Conservation (phyloP, 257 asterid genomes). For the Primulina eburnea region DNA sequence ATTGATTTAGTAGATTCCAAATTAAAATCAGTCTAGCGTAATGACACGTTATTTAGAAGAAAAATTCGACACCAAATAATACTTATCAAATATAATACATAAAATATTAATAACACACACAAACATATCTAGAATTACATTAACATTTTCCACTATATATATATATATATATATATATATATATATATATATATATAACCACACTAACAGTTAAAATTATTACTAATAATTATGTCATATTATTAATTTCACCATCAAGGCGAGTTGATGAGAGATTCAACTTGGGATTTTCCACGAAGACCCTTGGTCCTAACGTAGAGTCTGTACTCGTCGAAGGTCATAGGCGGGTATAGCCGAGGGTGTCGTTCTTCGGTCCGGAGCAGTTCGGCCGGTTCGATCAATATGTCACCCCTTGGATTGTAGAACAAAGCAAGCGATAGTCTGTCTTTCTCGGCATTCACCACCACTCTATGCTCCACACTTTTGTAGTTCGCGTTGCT, state of each 20-base stretch:
- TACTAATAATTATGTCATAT: no score
- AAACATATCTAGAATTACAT: no score
- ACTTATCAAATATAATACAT: no score
- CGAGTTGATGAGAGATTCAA: constrained; percentile 39
- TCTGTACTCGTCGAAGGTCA: constrained; percentile 49
- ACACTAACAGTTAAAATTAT: no score
- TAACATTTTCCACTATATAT: no score
- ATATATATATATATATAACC: no score
- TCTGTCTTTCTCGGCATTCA: constrained; percentile 57
- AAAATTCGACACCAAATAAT: no score
- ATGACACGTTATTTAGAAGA: no score
- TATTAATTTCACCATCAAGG: constrained; percentile 2
- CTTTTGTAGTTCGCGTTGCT: constrained; percentile 64
- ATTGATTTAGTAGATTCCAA: no score
- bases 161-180: no score
- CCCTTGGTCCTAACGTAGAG: constrained; percentile 51
- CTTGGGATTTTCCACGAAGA: constrained; percentile 61
- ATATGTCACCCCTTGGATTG: constrained; percentile 52
- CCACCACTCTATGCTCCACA: constrained; percentile 66
- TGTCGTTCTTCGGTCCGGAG: constrained; percentile 34
- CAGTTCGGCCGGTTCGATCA: constrained; percentile 54
- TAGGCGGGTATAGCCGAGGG: constrained; percentile 43
- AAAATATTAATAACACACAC: no score
- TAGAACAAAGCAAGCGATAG: constrained; percentile 64
- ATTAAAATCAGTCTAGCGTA: no score